These are phyloP conservation scores for Microsporum audouinii DNA, from an alignment of 2,329 filamentous ascomycete genomes.

Conservation along the genomic window DNA sequence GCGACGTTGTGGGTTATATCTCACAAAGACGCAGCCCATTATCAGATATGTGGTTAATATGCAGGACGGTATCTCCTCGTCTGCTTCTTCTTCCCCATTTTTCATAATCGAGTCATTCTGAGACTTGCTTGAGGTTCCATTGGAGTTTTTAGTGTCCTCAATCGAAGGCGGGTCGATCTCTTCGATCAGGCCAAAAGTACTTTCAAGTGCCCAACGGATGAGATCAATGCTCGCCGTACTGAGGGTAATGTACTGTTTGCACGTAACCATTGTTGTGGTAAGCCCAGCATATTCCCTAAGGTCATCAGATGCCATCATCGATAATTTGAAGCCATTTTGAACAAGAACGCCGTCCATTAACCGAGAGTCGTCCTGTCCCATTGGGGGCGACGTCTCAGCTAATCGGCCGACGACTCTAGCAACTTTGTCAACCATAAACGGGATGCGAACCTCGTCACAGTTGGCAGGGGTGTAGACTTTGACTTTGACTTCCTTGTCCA, in stretches of 20 bases:
- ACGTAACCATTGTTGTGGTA: slow-evolving; percentile 86
- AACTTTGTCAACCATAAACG: slow-evolving; percentile 88
- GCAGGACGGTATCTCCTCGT: slow-evolving; percentile 35
- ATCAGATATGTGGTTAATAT: slow-evolving; percentile 46
- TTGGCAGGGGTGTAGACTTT: slow-evolving; percentile 93
- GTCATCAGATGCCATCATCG: slow-evolving; percentile 92
- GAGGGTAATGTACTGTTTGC: slow-evolving; percentile 79
- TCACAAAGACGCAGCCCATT: slow-evolving; percentile 85
- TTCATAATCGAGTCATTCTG: slow-evolving; percentile 21
- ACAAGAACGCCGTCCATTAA: slow-evolving; percentile 85
- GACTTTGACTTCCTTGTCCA: slow-evolving; percentile 64
- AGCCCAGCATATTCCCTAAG: slow-evolving; percentile 92
- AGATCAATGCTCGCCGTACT: slow-evolving; percentile 81
- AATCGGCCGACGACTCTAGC: slow-evolving; percentile 94
- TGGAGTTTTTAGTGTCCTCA: slow-evolving; percentile 14
- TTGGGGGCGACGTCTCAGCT: slow-evolving; percentile 64
- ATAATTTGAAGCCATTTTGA: slow-evolving; percentile 95
- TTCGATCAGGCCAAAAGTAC: slow-evolving; percentile 82
- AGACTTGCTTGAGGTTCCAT: slow-evolving; percentile 16
- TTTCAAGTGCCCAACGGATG: slow-evolving; percentile 86
- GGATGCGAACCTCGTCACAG: slow-evolving; percentile 87
- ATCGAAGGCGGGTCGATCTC: slow-evolving; percentile 24
- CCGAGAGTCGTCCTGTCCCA: slow-evolving; percentile 36
- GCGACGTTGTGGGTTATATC: slow-evolving; percentile 57
- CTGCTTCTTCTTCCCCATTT: slow-evolving; percentile 30